phyloP scores from a whole-genome alignment of 2,329 filamentous ascomycete genomes.

The Alternaria tenuissima region DNA sequence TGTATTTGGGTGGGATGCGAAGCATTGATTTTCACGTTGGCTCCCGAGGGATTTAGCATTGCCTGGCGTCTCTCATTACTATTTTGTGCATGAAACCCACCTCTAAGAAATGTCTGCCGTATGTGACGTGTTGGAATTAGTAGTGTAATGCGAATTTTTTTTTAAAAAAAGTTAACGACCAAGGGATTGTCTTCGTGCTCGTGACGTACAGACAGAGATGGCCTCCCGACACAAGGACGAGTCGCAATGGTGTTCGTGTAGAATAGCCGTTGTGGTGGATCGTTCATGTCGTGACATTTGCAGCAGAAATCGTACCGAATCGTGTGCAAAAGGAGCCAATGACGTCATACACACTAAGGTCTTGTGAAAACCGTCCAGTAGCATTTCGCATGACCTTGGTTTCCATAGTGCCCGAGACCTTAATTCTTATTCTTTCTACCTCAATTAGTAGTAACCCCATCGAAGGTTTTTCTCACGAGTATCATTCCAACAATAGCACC shows the following conservation, averaged over 20 bases:
- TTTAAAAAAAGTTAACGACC: not conserved
- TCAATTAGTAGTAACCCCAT: too few relatives aligned
- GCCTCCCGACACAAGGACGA: too few relatives aligned
- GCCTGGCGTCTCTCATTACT: constrained; percentile 6
- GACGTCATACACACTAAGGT: constrained; percentile 12
- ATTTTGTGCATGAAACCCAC: not conserved
- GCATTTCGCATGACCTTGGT: not conserved
- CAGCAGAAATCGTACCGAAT: not conserved
- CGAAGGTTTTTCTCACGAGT: too few relatives aligned
- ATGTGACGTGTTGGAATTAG: not conserved
- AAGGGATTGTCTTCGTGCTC: not conserved
- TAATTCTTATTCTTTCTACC: not conserved
- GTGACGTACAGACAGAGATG: too few relatives aligned
- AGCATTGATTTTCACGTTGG: constrained; percentile 19
- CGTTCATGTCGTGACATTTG: not conserved
- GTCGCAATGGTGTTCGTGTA: too few relatives aligned
- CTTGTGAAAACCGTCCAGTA: not conserved
- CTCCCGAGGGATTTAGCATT: constrained; percentile 16
- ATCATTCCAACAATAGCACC: too few relatives aligned
- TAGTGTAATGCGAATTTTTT: not conserved
- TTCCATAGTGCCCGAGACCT: not conserved
- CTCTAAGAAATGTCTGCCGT: not conserved
- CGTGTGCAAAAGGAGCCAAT: not conserved
- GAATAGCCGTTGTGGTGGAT: not conserved
- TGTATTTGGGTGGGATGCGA: constrained; percentile 13